Evolutionary conservation across 257 asterid species (phyloP), one percentile per base, ranked within the genome.

Genomic region (Cynanchum wilfordii): DNA sequence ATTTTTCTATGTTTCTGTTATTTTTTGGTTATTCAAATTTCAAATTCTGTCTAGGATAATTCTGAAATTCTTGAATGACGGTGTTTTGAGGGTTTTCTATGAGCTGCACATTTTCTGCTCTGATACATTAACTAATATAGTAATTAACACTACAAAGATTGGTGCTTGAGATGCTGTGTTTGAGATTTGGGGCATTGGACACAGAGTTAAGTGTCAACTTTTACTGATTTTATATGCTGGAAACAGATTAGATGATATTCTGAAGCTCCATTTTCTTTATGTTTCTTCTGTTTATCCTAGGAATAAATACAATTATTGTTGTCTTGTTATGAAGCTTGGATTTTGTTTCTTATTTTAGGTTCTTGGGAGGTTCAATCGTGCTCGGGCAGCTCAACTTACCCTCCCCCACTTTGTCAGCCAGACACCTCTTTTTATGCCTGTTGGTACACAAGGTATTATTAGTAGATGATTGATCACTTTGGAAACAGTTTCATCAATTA

Each of bases 401-500:
- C 97, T 92, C 70, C 99, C 98, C 25, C 99, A 95, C 83, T 89
- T 84, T 80, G 86, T 83, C 52, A 86, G 87, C 78, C 93, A 92
- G 79, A 92, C 98, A 66, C 99, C 98, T 68, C 80, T 95, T 47
- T 92, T 95, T 77, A 92, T 95, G 99, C 99, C 99, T 0, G 99
- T 95, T 36, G 99, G 99, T 36, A 92, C 99, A n/a, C 98, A 95
- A 92, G 99, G 99, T 50, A 22, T 64, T 75, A 56, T 57, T 33
- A 33, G 5, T 33, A 33, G 38, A 33, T 33, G 38, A 33, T 33
- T 33, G 38, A 33, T 33, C 38, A 33, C 38, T 3, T 33, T 33
- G 45, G 45, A n/a, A n/a, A n/a, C n/a, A n/a, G n/a, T n/a, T n/a
- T n/a, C n/a, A n/a, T n/a, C n/a, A n/a, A n/a, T n/a, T n/a, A n/a